These are phyloP conservation scores for Danielia reshetovae DNA, from an alignment of 805 yeast species.

Conservation along the genomic window DNA sequence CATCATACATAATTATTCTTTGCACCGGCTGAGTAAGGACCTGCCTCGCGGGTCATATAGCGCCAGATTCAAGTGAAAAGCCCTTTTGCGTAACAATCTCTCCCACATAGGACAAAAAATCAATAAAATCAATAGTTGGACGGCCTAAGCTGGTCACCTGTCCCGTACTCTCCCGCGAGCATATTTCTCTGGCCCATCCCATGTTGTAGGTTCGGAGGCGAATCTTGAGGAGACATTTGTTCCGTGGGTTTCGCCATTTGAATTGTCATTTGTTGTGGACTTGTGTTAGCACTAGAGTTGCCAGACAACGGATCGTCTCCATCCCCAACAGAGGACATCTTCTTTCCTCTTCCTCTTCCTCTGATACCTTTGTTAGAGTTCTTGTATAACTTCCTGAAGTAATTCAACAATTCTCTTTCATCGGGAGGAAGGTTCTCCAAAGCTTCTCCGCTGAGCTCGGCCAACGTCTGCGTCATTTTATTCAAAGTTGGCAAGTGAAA, in stretches of 20 bases:
- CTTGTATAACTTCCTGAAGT: conserved; percentile 79
- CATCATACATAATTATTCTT: too few relatives aligned
- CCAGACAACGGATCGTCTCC: conserved; percentile 5
- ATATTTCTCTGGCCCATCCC: neutral
- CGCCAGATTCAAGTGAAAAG: too few relatives aligned
- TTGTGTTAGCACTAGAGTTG: conserved; percentile 6
- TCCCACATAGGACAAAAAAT: too few relatives aligned
- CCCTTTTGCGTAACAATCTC: too few relatives aligned
- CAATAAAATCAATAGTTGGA: too few relatives aligned
- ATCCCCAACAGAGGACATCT: conserved; percentile 6
- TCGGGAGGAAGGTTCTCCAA: conserved; percentile 48
- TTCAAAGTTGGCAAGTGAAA: conserved; percentile 75
- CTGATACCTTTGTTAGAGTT: conserved; percentile 88
- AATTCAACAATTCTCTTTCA: conserved; percentile 67
- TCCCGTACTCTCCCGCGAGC: too few relatives aligned
- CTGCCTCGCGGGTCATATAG: too few relatives aligned
- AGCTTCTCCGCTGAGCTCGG: conserved; percentile 51
- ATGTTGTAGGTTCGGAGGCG: neutral
- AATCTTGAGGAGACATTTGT: neutral
- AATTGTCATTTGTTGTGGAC: conserved; percentile 8
- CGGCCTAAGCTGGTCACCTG: too few relatives aligned
- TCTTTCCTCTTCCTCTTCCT: conserved; percentile 68
- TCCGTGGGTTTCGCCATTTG: neutral
- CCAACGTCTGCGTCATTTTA: conserved; percentile 60
- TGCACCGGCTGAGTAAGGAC: too few relatives aligned